phyloP scores from a whole-genome alignment of 1,284 basidiomycete species.

The Coniophora puteana region DNA sequence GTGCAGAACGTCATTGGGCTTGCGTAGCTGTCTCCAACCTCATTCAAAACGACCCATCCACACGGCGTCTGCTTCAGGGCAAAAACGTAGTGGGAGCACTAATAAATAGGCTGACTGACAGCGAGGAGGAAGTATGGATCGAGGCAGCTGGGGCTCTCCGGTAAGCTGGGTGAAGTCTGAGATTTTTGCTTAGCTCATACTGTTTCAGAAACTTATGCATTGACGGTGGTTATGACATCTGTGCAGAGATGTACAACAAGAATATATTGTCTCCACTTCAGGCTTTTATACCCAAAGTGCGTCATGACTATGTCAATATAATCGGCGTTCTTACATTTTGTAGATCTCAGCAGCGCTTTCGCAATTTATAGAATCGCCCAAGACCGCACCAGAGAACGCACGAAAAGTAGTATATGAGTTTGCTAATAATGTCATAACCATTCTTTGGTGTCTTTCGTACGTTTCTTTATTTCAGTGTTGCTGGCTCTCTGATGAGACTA shows the following conservation, averaged over 20 bases:
- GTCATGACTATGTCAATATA: slow-evolving; percentile 9
- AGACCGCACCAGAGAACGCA: slow-evolving; percentile 59
- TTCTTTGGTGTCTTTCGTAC: slow-evolving; percentile 92
- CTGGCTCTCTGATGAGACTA: slow-evolving; percentile 39
- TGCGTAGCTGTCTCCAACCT: slow-evolving; percentile 89
- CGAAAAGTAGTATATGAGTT: slow-evolving; percentile 81
- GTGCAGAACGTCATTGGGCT: slow-evolving; percentile 84
- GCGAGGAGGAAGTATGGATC: slow-evolving; percentile 81
- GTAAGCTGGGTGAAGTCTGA: slow-evolving; percentile 36
- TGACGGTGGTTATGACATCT: slow-evolving; percentile 91
- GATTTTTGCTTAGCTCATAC: slow-evolving; percentile 1
- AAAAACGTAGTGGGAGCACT: slow-evolving; percentile 87
- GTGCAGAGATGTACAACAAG: slow-evolving; percentile 96
- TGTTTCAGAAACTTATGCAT: slow-evolving; percentile 81
- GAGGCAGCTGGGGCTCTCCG: slow-evolving; percentile 84
- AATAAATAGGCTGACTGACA: slow-evolving; percentile 80
- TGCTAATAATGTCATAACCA: slow-evolving; percentile 87
- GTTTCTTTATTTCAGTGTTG: slow-evolving; percentile 29
- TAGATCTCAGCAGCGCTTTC: slow-evolving; percentile 75
- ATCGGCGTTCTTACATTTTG: slow-evolving; percentile 1
- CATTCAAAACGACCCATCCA: slow-evolving; percentile 86
- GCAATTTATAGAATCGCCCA: slow-evolving; percentile 60
- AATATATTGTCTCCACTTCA: slow-evolving; percentile 77
- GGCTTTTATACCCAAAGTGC: slow-evolving; percentile 72
- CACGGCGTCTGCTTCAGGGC: slow-evolving; percentile 82